Percentiles rank a stretch among this genome's conserved stretches.
Evolutionary conservation across 495 filamentous ascomycete species (phyloP).

Genomic region (Penicillium maclennaniae): DNA sequence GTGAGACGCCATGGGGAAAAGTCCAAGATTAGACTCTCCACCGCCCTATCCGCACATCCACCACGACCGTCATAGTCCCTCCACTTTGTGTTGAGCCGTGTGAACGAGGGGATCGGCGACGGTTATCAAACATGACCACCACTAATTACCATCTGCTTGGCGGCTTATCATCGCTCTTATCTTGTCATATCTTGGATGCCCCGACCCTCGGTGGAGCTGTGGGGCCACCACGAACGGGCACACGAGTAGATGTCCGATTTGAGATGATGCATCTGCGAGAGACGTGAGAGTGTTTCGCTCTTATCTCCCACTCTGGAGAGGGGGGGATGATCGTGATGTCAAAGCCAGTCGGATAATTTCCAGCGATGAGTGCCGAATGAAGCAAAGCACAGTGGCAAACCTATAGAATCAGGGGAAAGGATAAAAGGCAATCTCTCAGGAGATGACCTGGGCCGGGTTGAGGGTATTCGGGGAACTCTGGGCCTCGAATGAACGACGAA

Average conservation of each 20-base stretch:
- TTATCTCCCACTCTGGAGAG: too few species aligned
- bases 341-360: too few species aligned
- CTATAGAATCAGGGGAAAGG: too few species aligned
- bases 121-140: constrained; percentile 26
- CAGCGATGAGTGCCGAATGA: too few species aligned
- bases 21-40: not conserved
- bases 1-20: not conserved
- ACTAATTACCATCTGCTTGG: constrained; percentile 28
- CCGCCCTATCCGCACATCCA: not conserved
- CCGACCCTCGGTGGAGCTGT: not conserved
- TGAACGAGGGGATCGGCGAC: not conserved
- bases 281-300: too few species aligned
- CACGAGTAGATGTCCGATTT: not conserved
- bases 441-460: too few species aligned
- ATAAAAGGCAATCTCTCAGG: too few species aligned
- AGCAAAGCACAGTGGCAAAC: too few species aligned
- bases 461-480: too few species aligned
- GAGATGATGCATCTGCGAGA: not conserved
- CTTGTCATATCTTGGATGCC: constrained; percentile 3
- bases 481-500: too few species aligned
- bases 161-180: constrained; percentile 24
- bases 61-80: not conserved
- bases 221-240: not conserved
- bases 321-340: too few species aligned
- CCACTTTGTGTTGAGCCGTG: not conserved